Conservation (phyloP, 495 filamentous ascomycete species). For the Chaetomium cochliodes region DNA sequence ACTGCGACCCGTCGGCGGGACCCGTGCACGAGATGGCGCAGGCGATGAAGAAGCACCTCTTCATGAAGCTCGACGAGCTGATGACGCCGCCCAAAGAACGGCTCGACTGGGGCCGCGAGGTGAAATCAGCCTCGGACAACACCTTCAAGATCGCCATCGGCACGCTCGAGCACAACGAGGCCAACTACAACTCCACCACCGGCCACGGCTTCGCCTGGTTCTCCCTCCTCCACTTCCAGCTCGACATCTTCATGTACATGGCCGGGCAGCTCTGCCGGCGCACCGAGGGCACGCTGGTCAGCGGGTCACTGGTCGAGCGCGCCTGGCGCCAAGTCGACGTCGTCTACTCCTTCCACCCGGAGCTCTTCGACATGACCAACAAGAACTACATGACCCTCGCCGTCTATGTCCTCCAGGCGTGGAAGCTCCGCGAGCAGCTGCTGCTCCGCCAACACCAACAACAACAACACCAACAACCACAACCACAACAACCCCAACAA, state of each 20-base stretch:
- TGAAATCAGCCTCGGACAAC: slow-evolving; percentile 43
- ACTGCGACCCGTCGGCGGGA: slow-evolving; percentile 59
- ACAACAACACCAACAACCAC: slow-evolving; percentile 14
- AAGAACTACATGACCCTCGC: slow-evolving; percentile 45
- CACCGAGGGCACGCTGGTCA: slow-evolving; percentile 42
- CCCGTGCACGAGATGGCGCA: slow-evolving; percentile 58
- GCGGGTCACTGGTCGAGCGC: slow-evolving; percentile 41
- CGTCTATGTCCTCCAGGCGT: slow-evolving; percentile 47
- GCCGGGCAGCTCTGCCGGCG: slow-evolving; percentile 52
- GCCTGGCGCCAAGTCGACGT: slow-evolving; percentile 49
- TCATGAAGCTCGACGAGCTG: slow-evolving; percentile 47
- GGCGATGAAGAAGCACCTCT: slow-evolving; percentile 46
- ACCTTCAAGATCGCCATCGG: slow-evolving; percentile 48
- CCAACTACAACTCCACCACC: slow-evolving; percentile 39
- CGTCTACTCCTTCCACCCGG: slow-evolving; percentile 45
- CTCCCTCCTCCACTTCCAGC: slow-evolving; percentile 49
- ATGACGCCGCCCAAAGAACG: slow-evolving; percentile 45
- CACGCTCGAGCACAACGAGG: slow-evolving; percentile 44
- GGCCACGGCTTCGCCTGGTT: slow-evolving; percentile 53
- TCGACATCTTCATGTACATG: slow-evolving; percentile 55
- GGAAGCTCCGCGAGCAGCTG: slow-evolving; percentile 44
- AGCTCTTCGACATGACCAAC: slow-evolving; percentile 46
- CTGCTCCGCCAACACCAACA: slow-evolving; percentile 24
- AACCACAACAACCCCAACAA: slow-evolving; percentile 17
- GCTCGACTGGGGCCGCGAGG: slow-evolving; percentile 43